phyloP scores from a whole-genome alignment of 352 stramenopile species.

The Phytophthora brassicae region DNA sequence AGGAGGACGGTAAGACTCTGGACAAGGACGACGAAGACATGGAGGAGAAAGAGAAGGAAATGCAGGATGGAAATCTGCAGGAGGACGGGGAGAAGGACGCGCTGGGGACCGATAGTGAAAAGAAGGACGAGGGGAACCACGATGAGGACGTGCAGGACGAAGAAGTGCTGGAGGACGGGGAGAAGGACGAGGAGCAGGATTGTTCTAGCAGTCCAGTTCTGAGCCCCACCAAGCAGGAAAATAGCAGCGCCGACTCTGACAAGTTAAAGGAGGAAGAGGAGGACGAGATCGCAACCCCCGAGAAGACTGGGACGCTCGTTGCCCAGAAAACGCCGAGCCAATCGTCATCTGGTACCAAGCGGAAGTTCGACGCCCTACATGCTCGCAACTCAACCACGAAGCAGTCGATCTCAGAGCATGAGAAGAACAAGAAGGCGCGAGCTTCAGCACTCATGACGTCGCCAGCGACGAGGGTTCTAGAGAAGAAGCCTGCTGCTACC shows the following conservation, averaged over 20 bases:
- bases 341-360: slow-evolving; percentile 19
- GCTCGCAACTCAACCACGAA: background rate
- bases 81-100: background rate
- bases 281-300: slow-evolving; percentile 2
- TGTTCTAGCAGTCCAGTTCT: background rate
- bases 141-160: background rate
- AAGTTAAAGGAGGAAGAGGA: background rate
- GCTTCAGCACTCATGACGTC: slow-evolving; percentile 17
- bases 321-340: slow-evolving; percentile 6
- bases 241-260: background rate
- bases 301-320: slow-evolving; percentile 1
- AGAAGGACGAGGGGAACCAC: background rate
- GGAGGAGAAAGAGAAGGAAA: slow-evolving; percentile 1
- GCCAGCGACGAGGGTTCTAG: background rate
- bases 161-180: no score
- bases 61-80: background rate
- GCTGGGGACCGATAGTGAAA: background rate
- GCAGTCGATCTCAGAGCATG: slow-evolving; percentile 13
- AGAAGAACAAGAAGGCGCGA: slow-evolving; percentile 30
- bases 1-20: background rate
- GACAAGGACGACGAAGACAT: slow-evolving; percentile 6
- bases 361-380: slow-evolving; percentile 27
- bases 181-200: background rate
- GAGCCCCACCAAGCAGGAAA: background rate
- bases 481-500: background rate